Percentiles rank a stretch among this genome's conserved stretches.
Evolutionary conservation across 1,139 yeast species (phyloP).

Genomic region (Wickerhamiella infanticola): DNA sequence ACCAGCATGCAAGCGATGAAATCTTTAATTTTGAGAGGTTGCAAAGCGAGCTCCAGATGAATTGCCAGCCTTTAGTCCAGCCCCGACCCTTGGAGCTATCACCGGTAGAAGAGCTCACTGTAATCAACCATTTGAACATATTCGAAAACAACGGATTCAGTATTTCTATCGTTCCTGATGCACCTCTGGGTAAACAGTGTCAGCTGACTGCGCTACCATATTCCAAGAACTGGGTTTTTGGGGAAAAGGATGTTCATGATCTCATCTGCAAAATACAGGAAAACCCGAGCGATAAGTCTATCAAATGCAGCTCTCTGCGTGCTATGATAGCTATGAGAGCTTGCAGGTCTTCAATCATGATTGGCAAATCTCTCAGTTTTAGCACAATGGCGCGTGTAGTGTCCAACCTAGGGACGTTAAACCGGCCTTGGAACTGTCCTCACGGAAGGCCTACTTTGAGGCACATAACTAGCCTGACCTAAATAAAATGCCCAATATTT

Average conservation of each 20-base stretch:
- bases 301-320: conserved; percentile 64
- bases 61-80: conserved; percentile 53
- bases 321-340: conserved; percentile 89
- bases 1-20: conserved; percentile 97
- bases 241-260: conserved; percentile 53
- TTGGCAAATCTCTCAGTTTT: conserved; percentile 52
- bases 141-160: conserved; percentile 68
- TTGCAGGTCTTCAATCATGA: conserved; percentile 85
- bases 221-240: conserved; percentile 55
- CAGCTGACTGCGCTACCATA: conserved; percentile 50
- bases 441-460: conserved; percentile 97
- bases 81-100: conserved; percentile 54
- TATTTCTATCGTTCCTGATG: conserved; percentile 34
- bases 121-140: conserved; percentile 40
- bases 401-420: conserved; percentile 47
- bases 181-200: conserved; percentile 42
- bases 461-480: conserved; percentile 45
- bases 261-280: conserved; percentile 42
- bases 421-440: conserved; percentile 98
- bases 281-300: conserved; percentile 22
- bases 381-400: conserved; percentile 56
- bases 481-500: background rate
- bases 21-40: conserved; percentile 73
- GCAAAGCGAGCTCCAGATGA: conserved; percentile 38
- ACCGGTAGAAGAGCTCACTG: conserved; percentile 60